Evolutionary conservation across 75 land plant species (phyloP), one percentile per base, ranked within the genome.

Genomic region (Isoetes taiwanensis): DNA sequence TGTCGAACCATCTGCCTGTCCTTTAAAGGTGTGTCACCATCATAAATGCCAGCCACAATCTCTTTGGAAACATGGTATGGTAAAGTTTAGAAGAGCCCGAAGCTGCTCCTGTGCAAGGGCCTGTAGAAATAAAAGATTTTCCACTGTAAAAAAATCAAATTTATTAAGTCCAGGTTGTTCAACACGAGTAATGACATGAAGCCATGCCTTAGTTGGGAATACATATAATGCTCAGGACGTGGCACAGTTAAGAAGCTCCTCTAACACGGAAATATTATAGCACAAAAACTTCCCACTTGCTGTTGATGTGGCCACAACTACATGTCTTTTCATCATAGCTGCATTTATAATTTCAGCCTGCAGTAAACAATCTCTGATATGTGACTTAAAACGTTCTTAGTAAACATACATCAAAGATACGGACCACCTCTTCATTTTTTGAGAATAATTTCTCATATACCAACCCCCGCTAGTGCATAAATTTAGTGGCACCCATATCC

Each of bases 241-340:
- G 27, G 34, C 30, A 63, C 76, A 56, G 30, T 59, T 56, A 3
- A 72, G 64, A 28, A 94, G 52, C 19, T 54, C 68, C 68, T 94
- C 96, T 52, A 94, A 59, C 69, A 94, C 99, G 53, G 96, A 90
- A 33, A 94, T 32, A 60, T 94, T 94, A 55, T 84, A 94, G 55
- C 99, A 94, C 58, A 94, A 71, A 32, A 96, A 94, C 56, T 94
- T 94, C 30, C 99, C 99, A 68, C 99, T 94, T 10, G 99, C 87
- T 43, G 99, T 88, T 43, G 85, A 77, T 17, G 99, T 94, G 52
- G 99, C 85, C 25, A 94, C 74, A 56, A 78, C 77, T 43, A 94
- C 82, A 72, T 75, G 70, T 72, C 80, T 72, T 26, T 78, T 71
- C 23, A 67, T 56, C 34, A 82, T 54, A 31, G 76, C 77, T 30